These are phyloP conservation scores for Penicillium brasilianum DNA, from an alignment of 2,329 filamentous ascomycete species.

Conservation along the genomic window DNA sequence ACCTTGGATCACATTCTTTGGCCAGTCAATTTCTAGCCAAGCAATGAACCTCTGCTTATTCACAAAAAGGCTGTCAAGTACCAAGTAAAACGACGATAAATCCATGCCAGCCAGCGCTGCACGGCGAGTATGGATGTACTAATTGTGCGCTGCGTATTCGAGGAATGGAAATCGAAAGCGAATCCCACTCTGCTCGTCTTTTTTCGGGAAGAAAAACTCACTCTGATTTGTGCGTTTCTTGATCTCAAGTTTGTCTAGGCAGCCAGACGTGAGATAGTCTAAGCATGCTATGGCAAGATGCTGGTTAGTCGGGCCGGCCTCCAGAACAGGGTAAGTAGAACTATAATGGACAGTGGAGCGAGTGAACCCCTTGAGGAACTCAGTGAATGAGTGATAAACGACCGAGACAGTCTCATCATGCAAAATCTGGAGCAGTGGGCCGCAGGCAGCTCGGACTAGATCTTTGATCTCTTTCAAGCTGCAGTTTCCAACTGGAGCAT, in stretches of 20 bases:
- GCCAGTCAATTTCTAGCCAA: slow-evolving; percentile 14
- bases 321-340: slow-evolving; percentile 15
- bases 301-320: slow-evolving; percentile 16
- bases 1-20: not conserved
- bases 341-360: not conserved
- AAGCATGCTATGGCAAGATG: slow-evolving; percentile 18
- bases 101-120: slow-evolving; percentile 6
- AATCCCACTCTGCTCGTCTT: not conserved
- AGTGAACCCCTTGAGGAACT: slow-evolving; percentile 46
- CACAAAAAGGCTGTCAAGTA: slow-evolving; percentile 13
- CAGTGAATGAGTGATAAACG: slow-evolving; percentile 57
- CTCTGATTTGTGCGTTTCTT: not conserved
- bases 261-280: slow-evolving; percentile 1
- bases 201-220: not conserved
- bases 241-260: not conserved
- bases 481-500: slow-evolving; percentile 12
- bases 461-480: slow-evolving; percentile 37
- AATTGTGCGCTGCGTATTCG: slow-evolving; percentile 24
- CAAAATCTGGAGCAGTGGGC: slow-evolving; percentile 51
- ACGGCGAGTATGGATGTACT: slow-evolving; percentile 18
- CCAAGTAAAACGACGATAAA: slow-evolving; percentile 5
- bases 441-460: slow-evolving; percentile 45
- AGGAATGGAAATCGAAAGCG: slow-evolving; percentile 24
- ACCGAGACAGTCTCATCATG: slow-evolving; percentile 53
- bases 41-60: slow-evolving; percentile 2